A percentile compares a stretch with the other conserved stretches of the same genome.
Evolutionary conservation across 192 early-diverging fungal species (phyloP).

Genomic region (Dispira parvispora): DNA sequence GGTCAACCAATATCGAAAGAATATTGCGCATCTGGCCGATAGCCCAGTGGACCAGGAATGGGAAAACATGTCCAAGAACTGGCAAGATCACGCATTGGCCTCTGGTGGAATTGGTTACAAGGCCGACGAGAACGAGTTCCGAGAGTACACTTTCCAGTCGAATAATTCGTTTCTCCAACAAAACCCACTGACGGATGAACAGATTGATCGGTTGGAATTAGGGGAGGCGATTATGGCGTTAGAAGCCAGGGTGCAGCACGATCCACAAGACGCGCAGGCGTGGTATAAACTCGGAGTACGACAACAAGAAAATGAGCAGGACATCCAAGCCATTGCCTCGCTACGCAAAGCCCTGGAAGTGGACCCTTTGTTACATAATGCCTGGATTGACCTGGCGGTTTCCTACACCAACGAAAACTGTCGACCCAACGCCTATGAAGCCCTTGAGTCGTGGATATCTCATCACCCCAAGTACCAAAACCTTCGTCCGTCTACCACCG

Average conservation of each 20-base stretch:
- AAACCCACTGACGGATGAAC: conserved; percentile 13
- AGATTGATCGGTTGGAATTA: conserved; percentile 39
- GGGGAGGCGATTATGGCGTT: conserved; percentile 79
- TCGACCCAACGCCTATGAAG: conserved; percentile 71
- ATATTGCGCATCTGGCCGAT: conserved; percentile 43
- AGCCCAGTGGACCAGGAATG: conserved; percentile 45
- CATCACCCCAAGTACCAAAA: conserved; percentile 52
- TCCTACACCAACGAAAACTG: conserved; percentile 87
- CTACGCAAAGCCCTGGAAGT: conserved; percentile 58
- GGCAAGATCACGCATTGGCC: conserved; percentile 30
- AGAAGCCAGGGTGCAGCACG: conserved; percentile 71
- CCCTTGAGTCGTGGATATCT: conserved; percentile 73
- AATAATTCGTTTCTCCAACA: conserved; percentile 49
- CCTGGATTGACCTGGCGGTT: conserved; percentile 75
- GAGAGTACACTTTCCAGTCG: conserved; percentile 53
- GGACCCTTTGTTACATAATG: conserved; percentile 59
- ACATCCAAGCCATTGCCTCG: conserved; percentile 77
- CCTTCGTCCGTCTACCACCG: conserved; percentile 19
- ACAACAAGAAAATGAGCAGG: conserved; percentile 97
- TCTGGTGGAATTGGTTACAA: conserved; percentile 26
- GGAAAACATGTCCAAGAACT: conserved; percentile 55
- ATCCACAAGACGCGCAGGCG: conserved; percentile 54
- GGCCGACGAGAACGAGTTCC: conserved; percentile 29
- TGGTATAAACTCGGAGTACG: conserved; percentile 78
- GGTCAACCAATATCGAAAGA: conserved; percentile 49